phyloP scores from a whole-genome alignment of 495 filamentous ascomycete species.

The Neurospora sublineolata region DNA sequence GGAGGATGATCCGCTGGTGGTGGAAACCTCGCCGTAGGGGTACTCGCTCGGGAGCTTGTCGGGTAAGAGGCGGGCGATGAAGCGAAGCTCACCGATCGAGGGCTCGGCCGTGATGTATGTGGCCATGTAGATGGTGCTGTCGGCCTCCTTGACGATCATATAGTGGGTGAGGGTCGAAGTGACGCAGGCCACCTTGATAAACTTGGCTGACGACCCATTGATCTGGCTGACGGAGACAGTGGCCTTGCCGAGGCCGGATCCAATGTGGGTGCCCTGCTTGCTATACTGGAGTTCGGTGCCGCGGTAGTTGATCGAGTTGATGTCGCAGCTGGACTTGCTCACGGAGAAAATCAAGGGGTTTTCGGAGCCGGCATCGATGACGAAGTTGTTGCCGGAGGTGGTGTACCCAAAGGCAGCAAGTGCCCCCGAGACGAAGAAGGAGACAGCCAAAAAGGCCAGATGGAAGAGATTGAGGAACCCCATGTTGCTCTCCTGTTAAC shows the following conservation, averaged over 20 bases:
- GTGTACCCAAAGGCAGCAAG: slow-evolving; percentile 32
- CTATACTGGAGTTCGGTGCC: slow-evolving; percentile 46
- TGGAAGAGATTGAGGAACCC: slow-evolving; percentile 10
- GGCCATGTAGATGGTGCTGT: slow-evolving; percentile 49
- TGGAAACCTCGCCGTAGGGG: slow-evolving; percentile 37
- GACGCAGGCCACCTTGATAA: slow-evolving; percentile 51
- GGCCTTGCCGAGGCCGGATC: slow-evolving; percentile 48
- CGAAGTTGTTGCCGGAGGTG: slow-evolving; percentile 32
- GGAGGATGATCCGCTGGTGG: slow-evolving; percentile 37
- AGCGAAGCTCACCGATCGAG: slow-evolving; percentile 49
- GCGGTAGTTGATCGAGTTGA: slow-evolving; percentile 49
- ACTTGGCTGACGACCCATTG: slow-evolving; percentile 22
- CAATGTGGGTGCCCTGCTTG: slow-evolving; percentile 42
- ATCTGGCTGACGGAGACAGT: slow-evolving; percentile 42
- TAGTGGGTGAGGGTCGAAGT: slow-evolving; percentile 53
- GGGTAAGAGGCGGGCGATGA: slow-evolving; percentile 50
- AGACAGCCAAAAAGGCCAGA: slow-evolving; percentile 14
- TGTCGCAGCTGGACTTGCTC: slow-evolving; percentile 46
- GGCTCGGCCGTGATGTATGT: slow-evolving; percentile 53
- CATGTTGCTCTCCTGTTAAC: slow-evolving; percentile 9
- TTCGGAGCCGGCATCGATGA: slow-evolving; percentile 42
- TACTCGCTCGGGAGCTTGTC: slow-evolving; percentile 44
- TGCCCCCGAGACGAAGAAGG: slow-evolving; percentile 24
- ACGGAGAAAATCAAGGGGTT: slow-evolving; percentile 48
- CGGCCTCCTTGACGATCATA: slow-evolving; percentile 47